These are phyloP conservation scores for Leishmania arabica DNA, from an alignment of 208 protist species.

Conservation along the genomic window DNA sequence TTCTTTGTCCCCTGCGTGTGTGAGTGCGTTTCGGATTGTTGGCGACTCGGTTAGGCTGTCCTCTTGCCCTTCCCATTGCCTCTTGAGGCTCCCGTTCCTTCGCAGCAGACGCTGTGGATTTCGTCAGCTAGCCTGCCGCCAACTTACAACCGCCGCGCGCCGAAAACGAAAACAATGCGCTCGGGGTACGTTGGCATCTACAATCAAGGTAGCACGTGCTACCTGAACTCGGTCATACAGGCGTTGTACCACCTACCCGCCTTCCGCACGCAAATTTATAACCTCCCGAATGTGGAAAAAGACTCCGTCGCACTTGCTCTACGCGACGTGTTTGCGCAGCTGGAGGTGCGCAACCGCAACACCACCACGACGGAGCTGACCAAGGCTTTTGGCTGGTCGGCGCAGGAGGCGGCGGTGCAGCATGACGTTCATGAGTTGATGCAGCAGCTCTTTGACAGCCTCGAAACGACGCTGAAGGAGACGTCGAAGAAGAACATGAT, in stretches of 20 bases:
- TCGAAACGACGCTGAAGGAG: constrained; percentile 79
- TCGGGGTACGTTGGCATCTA: constrained; percentile 69
- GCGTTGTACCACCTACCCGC: constrained; percentile 75
- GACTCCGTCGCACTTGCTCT: constrained; percentile 58
- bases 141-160: not conserved
- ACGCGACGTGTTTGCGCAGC: constrained; percentile 69
- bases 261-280: constrained; percentile 69
- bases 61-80: not conserved
- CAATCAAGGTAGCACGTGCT: constrained; percentile 92
- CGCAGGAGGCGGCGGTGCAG: constrained; percentile 65
- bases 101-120: not conserved
- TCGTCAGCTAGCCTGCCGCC: not conserved
- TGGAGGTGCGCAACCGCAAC: constrained; percentile 47
- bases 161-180: constrained; percentile 7
- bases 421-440: constrained; percentile 92
- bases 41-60: too few relatives aligned
- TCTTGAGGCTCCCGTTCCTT: not conserved
- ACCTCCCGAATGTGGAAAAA: constrained; percentile 20
- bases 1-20: not conserved
- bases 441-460: constrained; percentile 84
- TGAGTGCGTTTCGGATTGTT: too few relatives aligned
- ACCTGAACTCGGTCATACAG: constrained; percentile 92
- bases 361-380: constrained; percentile 86
- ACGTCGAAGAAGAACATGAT: constrained; percentile 75
- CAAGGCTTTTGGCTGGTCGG: constrained; percentile 87